Evolutionary conservation across 2,329 filamentous ascomycete species (phyloP), one percentile per base, ranked within the genome.

Genomic region (Penicillium sp.): DNA sequence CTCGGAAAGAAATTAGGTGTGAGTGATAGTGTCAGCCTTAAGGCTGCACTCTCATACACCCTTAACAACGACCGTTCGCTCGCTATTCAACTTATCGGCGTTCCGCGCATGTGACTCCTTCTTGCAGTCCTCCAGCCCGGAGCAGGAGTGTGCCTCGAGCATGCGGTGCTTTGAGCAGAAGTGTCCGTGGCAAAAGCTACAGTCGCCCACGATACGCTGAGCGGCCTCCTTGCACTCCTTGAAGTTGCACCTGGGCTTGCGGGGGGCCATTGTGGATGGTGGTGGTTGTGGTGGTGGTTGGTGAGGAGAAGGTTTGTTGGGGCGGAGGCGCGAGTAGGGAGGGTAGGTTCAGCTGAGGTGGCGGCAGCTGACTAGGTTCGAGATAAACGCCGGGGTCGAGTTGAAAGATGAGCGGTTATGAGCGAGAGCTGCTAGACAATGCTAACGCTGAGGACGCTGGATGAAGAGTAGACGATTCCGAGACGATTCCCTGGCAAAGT

Each of bases 91-190:
- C 79, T 96, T 93, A 64, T 92, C 90, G 58, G 91, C 90, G 75
- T 99, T 99, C 65, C 92, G 87, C 75, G 96, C 91, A 77, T 96
- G 91, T 48, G 91, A 93, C 76, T 96, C 92, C 82, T 96, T 95
- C 84, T 97, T 96, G 84, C 93, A 97, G 79, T 96, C 90, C 81
- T 98, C 95, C 56, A 99, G 82, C 41, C 92, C 92, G 63, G 85
- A 86, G 80, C 95, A 99, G 79, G 91, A 91, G 80, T 99, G 95
- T 68, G 93, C 90, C 77, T 99, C 95, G 63, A 98, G 79, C 79
- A 98, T 84, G 55, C 95, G 85, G 79, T 99, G 95, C 80, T 92
- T 96, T 68, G 91, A 91, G 79, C 95, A 99, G 82, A 91, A 98
- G 74, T 96, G 90, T 46, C 93, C 92, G 55, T 89, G 83, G 81